A percentile compares a stretch with the other conserved stretches of the same genome.
Conservation (phyloP, 169 alveolate genomes). For the Plasmodium relictum region DNA sequence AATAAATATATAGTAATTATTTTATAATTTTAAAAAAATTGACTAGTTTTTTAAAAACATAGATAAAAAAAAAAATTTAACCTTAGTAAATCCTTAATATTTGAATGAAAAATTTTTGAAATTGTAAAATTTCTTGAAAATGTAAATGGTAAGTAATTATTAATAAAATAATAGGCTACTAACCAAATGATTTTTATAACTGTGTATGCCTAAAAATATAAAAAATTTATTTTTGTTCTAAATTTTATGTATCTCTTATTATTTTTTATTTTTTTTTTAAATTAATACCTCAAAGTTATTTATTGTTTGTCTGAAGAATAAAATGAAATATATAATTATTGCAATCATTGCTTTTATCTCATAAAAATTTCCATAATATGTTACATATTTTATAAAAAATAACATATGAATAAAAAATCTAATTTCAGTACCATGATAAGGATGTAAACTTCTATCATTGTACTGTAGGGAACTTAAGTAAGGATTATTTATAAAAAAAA, state of each 20-base stretch:
- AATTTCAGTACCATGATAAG: slow-evolving; percentile 70
- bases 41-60: not conserved
- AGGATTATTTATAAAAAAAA: slow-evolving; percentile 57
- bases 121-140: slow-evolving; percentile 55
- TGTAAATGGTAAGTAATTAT: slow-evolving; percentile 52
- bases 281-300: slow-evolving; percentile 41
- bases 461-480: slow-evolving; percentile 53
- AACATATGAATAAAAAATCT: slow-evolving; percentile 36
- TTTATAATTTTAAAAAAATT: not conserved
- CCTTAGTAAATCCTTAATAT: slow-evolving; percentile 33
- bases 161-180: slow-evolving; percentile 54
- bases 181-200: slow-evolving; percentile 55
- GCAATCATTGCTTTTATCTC: slow-evolving; percentile 56
- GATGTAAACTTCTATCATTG: slow-evolving; percentile 65
- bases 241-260: not conserved
- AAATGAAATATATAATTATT: slow-evolving; percentile 32
- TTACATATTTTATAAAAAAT: slow-evolving; percentile 41
- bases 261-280: slow-evolving; percentile 3
- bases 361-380: slow-evolving; percentile 31
- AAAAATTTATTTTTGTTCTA: not conserved
- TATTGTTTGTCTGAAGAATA: slow-evolving; percentile 34
- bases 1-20: slow-evolving; percentile 9
- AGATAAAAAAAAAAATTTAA: slow-evolving; percentile 6
- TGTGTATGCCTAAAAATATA: slow-evolving; percentile 23
- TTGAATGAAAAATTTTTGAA: slow-evolving; percentile 26